Evolutionary conservation across 2,329 filamentous ascomycete genomes (phyloP).

Genomic region (Alternaria tenuissima): DNA sequence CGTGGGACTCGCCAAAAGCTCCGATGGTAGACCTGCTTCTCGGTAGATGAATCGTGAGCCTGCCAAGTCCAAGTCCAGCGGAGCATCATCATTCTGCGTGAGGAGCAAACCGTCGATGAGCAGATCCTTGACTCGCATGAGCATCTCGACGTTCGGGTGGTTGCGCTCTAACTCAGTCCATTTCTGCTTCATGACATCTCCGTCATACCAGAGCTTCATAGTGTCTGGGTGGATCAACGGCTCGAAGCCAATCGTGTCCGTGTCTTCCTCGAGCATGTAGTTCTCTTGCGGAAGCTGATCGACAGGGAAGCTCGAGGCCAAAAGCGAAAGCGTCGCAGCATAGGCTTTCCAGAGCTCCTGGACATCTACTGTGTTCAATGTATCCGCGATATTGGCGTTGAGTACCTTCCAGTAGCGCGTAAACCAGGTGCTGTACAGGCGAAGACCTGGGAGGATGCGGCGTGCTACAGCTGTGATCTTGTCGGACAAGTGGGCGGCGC

Average conservation of each 20-base stretch:
- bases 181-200: constrained; percentile 60
- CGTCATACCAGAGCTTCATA: constrained; percentile 61
- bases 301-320: constrained; percentile 67
- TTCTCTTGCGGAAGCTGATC: constrained; percentile 63
- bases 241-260: constrained; percentile 70
- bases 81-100: constrained; percentile 60
- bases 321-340: constrained; percentile 66
- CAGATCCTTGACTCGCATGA: constrained; percentile 70
- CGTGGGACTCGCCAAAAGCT: constrained; percentile 57
- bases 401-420: constrained; percentile 64
- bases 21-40: constrained; percentile 61
- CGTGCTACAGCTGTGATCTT: constrained; percentile 67
- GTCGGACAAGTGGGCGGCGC: constrained; percentile 52
- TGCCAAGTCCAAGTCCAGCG: constrained; percentile 58
- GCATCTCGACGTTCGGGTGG: constrained; percentile 69
- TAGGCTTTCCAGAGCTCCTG: constrained; percentile 72
- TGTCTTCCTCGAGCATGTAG: constrained; percentile 74
- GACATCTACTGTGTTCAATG: constrained; percentile 64
- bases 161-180: constrained; percentile 63
- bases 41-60: constrained; percentile 62
- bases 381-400: constrained; percentile 62
- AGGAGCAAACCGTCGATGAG: constrained; percentile 68
- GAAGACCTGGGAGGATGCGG: constrained; percentile 69
- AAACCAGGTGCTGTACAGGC: constrained; percentile 75
- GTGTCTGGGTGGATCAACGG: constrained; percentile 64